Conservation (phyloP, 768 basidiomycete genomes). For the Termitomyces sp. region DNA sequence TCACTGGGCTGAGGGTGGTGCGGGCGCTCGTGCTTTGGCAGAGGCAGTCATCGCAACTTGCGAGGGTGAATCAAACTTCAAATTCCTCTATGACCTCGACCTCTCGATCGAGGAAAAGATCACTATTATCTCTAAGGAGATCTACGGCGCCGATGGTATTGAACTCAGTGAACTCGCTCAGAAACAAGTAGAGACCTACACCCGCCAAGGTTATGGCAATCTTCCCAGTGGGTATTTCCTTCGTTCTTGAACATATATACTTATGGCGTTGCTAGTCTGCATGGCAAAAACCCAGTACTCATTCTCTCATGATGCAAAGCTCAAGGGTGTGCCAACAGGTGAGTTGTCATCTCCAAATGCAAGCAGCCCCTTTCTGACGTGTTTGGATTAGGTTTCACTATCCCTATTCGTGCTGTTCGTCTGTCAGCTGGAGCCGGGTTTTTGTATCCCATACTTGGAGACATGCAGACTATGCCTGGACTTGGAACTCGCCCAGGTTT, state of each 20-base stretch:
- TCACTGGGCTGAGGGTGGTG: conserved; percentile 97
- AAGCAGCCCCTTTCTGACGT: not conserved
- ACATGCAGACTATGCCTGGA: conserved; percentile 99
- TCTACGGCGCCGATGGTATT: conserved; percentile 93
- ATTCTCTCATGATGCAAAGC: conserved; percentile 90
- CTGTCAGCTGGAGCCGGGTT: conserved; percentile 94
- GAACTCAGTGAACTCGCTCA: conserved; percentile 81
- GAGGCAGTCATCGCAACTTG: conserved; percentile 89
- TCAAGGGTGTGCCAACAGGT: conserved; percentile 88
- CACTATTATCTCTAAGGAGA: conserved; percentile 77
- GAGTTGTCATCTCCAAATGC: conserved; percentile 14
- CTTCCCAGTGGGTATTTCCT: conserved; percentile 63
- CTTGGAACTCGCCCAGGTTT: conserved; percentile 86
- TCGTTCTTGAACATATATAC: not conserved
- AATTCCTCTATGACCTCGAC: conserved; percentile 89
- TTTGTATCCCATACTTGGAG: conserved; percentile 91
- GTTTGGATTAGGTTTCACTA: conserved; percentile 66
- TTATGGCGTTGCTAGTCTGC: conserved; percentile 58
- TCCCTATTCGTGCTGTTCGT: conserved; percentile 86
- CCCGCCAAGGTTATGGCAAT: conserved; percentile 78
- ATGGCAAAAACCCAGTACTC: conserved; percentile 99
- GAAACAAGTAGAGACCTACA: conserved; percentile 88
- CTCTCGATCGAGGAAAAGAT: conserved; percentile 89
- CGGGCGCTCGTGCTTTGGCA: conserved; percentile 85
- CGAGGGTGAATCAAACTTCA: conserved; percentile 80